Evolutionary conservation across 495 filamentous ascomycete species (phyloP).

Genomic region (Penicillium nucicola): DNA sequence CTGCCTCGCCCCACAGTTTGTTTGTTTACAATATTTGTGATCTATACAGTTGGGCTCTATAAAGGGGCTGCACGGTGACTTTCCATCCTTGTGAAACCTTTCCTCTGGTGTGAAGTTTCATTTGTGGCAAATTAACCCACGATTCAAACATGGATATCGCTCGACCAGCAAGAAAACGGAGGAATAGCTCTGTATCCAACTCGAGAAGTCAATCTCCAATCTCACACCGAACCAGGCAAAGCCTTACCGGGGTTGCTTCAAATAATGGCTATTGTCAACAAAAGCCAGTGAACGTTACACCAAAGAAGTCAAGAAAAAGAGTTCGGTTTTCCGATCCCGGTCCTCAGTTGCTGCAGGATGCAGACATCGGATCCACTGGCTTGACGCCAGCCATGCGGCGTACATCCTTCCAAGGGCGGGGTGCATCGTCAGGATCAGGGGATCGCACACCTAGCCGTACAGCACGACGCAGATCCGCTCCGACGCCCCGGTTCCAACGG

Average conservation of each 20-base stretch:
- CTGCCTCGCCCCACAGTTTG: slow-evolving; percentile 20
- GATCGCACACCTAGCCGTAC: slow-evolving; percentile 42
- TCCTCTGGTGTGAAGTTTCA: neutral
- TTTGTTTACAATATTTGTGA: slow-evolving; percentile 31
- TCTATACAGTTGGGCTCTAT: slow-evolving; percentile 11
- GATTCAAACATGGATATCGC: slow-evolving; percentile 26
- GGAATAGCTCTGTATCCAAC: slow-evolving; percentile 23
- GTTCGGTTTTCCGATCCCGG: slow-evolving; percentile 75
- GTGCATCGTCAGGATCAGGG: slow-evolving; percentile 8
- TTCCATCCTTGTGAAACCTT: neutral
- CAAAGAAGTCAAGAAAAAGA: slow-evolving; percentile 51
- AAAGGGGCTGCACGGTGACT: slow-evolving; percentile 3
- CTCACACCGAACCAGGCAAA: slow-evolving; percentile 18
- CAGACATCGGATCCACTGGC: slow-evolving; percentile 50
- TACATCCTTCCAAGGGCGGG: slow-evolving; percentile 42
- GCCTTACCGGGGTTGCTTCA: neutral
- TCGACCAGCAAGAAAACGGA: slow-evolving; percentile 29
- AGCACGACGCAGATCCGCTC: slow-evolving; percentile 34
- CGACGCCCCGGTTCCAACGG: slow-evolving; percentile 21
- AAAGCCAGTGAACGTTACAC: slow-evolving; percentile 16
- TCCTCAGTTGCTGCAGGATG: slow-evolving; percentile 33
- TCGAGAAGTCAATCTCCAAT: slow-evolving; percentile 16
- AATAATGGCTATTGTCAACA: neutral
- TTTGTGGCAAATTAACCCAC: neutral
- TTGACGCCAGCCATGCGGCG: slow-evolving; percentile 65